These are phyloP conservation scores for Pseudozyma thailandica DNA, from an alignment of 1,284 basidiomycete species.

Conservation along the genomic window DNA sequence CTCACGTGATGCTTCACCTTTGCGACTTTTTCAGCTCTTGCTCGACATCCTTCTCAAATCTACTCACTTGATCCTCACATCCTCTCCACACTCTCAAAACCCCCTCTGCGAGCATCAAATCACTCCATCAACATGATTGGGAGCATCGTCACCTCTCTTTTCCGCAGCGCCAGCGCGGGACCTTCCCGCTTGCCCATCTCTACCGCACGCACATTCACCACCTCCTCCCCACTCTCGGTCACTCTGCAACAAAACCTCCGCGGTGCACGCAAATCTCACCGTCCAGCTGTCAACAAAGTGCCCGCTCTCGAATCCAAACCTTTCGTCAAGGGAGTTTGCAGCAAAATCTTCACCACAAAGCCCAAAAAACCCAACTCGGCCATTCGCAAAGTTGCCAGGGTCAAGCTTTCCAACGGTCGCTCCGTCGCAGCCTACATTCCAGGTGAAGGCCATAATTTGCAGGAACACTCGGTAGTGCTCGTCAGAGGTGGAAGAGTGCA, in stretches of 20 bases:
- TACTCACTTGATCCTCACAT: no score
- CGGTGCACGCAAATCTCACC: constrained; percentile 64
- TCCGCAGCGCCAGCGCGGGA: constrained; percentile 25
- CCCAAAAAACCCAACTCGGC: constrained; percentile 99
- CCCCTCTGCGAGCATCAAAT: background rate
- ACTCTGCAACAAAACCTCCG: constrained; percentile 66
- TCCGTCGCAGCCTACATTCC: constrained; percentile 92
- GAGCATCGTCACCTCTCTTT: constrained; percentile 13
- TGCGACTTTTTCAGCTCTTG: constrained; percentile 3
- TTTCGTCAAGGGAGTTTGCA: constrained; percentile 67
- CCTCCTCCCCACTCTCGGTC: constrained; percentile 39
- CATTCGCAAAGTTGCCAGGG: constrained; percentile 93
- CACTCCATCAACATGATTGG: constrained; percentile 13
- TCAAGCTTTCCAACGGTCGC: constrained; percentile 91
- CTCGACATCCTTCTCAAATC: no score
- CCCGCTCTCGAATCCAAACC: constrained; percentile 64
- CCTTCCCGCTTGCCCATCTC: constrained; percentile 22
- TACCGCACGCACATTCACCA: constrained; percentile 52
- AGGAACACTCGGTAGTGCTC: constrained; percentile 95
- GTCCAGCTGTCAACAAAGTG: constrained; percentile 67
- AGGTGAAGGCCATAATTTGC: constrained; percentile 97
- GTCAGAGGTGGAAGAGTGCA: constrained; percentile 93
- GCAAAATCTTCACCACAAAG: constrained; percentile 71
- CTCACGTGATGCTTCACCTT: background rate
- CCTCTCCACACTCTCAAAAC: background rate